phyloP scores from a whole-genome alignment of 164 flowering plant species.

The Dillenia turbinata region DNA sequence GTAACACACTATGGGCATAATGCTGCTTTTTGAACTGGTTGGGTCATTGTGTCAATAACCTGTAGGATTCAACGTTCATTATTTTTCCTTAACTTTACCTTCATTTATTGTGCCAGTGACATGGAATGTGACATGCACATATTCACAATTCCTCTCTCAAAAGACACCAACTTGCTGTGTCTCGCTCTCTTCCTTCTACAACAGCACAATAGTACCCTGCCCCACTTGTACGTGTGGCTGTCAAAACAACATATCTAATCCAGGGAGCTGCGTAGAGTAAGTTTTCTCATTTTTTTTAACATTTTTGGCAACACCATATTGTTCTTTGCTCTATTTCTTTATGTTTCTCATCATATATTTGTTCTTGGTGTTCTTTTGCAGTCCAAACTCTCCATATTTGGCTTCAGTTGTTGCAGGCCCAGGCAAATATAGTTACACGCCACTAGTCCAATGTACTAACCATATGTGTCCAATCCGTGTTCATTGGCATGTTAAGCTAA shows the following conservation, averaged over 20 bases:
- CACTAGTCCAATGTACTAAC: conserved; percentile 73
- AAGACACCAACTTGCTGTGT: conserved; percentile 57
- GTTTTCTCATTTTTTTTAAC: conserved; percentile 5
- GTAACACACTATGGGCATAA: too few relatives aligned
- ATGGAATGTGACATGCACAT: conserved; percentile 55
- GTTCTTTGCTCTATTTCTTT: too few relatives aligned
- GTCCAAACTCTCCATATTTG: conserved; percentile 46
- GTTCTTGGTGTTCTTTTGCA: conserved; percentile 19
- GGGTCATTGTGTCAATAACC: too few relatives aligned
- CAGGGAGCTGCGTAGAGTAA: conserved; percentile 47
- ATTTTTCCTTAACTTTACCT: too few relatives aligned
- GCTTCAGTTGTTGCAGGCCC: conserved; percentile 39
- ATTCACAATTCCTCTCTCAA: conserved; percentile 54
- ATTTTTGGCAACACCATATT: too few relatives aligned
- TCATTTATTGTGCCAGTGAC: conserved; percentile 32
- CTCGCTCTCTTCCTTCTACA: conserved; percentile 54
- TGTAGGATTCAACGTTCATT: too few relatives aligned
- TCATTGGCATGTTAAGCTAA: conserved; percentile 89
- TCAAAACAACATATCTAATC: conserved; percentile 32
- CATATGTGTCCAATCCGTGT: conserved; percentile 91
- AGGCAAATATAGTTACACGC: conserved; percentile 34
- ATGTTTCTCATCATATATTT: not conserved
- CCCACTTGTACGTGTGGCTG: conserved; percentile 59
- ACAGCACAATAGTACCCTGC: conserved; percentile 41
- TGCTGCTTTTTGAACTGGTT: too few relatives aligned